Conservation (phyloP, 495 filamentous ascomycete genomes). For the Penicillium pulvis region DNA sequence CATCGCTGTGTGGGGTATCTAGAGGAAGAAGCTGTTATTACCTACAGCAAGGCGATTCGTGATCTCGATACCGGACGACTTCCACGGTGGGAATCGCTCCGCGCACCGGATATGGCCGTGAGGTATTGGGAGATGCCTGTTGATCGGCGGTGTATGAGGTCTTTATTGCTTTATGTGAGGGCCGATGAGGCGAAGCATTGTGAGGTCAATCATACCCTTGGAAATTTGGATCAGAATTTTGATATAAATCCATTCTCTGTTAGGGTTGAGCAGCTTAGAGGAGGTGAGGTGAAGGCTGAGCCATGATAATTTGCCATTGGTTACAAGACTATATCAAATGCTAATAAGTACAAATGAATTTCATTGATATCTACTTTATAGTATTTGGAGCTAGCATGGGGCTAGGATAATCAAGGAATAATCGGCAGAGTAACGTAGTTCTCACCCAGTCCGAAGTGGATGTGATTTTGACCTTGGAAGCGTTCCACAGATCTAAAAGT, state of each 20-base stretch:
- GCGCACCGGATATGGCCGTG: conserved; percentile 85
- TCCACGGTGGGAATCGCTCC: conserved; percentile 76
- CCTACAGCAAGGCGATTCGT: conserved; percentile 82
- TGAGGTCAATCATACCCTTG: conserved; percentile 94
- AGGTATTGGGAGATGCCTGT: conserved; percentile 94
- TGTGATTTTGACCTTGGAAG: conserved; percentile 54
- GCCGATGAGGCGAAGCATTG: conserved; percentile 96
- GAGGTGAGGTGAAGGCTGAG: not conserved
- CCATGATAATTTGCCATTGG: not conserved
- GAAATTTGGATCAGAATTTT: conserved; percentile 74
- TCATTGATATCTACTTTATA: not conserved
- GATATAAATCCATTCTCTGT: conserved; percentile 91
- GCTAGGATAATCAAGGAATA: conserved; percentile 39
- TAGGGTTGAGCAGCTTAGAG: conserved; percentile 23
- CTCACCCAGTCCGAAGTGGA: conserved; percentile 55
- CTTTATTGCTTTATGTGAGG: conserved; percentile 84
- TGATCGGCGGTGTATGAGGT: conserved; percentile 75
- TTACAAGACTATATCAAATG: too few species aligned
- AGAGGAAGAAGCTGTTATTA: conserved; percentile 95
- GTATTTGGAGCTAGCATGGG: not conserved
- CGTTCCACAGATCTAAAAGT: conserved; percentile 38
- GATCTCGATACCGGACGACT: conserved; percentile 84
- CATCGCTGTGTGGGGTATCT: conserved; percentile 97
- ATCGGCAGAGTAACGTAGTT: conserved; percentile 60
- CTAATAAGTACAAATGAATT: not conserved